Evolutionary conservation across 345 rosid genomes (phyloP), one percentile per base, ranked within the genome.

Genomic region (Salix viminalis): DNA sequence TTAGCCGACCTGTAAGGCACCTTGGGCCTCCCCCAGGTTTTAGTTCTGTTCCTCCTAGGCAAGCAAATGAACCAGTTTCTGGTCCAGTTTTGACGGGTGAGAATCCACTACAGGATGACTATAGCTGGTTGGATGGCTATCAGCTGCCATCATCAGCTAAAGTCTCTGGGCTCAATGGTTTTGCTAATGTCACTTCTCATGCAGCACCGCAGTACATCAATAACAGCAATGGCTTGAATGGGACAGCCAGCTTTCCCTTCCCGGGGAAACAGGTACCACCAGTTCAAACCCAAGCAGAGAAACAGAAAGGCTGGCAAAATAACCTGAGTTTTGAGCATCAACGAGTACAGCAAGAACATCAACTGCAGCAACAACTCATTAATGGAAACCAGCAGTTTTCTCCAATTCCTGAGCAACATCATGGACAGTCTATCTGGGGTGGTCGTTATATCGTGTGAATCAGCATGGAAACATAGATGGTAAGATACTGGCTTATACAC

Each of bases 1-100:
- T 95, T 78, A 80, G 89, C 84, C 93, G 96, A 65, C 88, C 97
- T 65, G 76, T 81, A 52, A 86, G 96, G 88, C 94, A 88, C 75
- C 88, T 84, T 73, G 99, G 98, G 60, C 99, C 99, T 76, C 99
- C 99, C 1, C 99, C 98, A 70, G 98, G 99, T 44, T 96, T 96
- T 84, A 82, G 84, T 71, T 72, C 88, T 80, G 88, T 86, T 73
- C 94, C 95, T 74, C 72, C 90, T 7, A 95, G 88, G 83, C 90
- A 84, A 72, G 77, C 30, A 11, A 81, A 54, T 69, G 97, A 83
- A 76, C 85, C 84, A n/a, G 37, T 81, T 75, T 79, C 91, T 67
- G 84, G 81, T 74, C 79, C 84, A 1, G 86, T 81, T 71, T 26
- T 86, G 65, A 76, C 67, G 54, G 64, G 66, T 24, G 87, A 74